Conservation (phyloP, 495 filamentous ascomycete species). For the Pseudomonodictys pantanalensis region DNA sequence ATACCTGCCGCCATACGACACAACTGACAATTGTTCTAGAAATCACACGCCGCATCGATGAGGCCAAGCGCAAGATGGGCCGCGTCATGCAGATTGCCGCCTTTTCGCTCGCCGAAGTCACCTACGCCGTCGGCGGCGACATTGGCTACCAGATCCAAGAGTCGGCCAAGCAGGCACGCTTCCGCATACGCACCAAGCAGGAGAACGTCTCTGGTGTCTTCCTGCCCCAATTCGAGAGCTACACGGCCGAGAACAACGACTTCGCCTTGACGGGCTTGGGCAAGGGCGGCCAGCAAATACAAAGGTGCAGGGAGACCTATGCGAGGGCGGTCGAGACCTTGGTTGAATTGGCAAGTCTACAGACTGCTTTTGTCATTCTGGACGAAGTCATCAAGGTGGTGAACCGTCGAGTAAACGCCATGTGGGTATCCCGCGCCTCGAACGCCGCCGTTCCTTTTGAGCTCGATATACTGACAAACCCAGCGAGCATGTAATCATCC, state of each 20-base stretch:
- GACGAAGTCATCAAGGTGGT: slow-evolving; percentile 99
- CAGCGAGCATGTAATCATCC: slow-evolving; percentile 95
- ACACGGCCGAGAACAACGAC: slow-evolving; percentile 81
- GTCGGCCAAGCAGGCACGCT: slow-evolving; percentile 85
- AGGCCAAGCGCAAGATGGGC: slow-evolving; percentile 99
- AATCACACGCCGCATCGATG: slow-evolving; percentile 95
- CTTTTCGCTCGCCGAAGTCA: slow-evolving; percentile 96
- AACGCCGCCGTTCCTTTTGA: slow-evolving; percentile 3
- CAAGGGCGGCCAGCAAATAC: slow-evolving; percentile 96
- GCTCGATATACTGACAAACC: neutral
- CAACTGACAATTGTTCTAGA: slow-evolving; percentile 51
- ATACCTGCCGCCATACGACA: neutral
- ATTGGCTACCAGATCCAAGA: slow-evolving; percentile 97
- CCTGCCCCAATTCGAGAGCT: slow-evolving; percentile 89
- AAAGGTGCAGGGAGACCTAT: slow-evolving; percentile 93
- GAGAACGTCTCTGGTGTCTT: slow-evolving; percentile 98
- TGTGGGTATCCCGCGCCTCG: slow-evolving; percentile 55
- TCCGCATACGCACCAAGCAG: slow-evolving; percentile 88
- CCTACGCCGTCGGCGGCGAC: slow-evolving; percentile 93
- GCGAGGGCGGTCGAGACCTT: slow-evolving; percentile 94
- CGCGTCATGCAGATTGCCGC: slow-evolving; percentile 98
- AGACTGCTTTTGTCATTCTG: slow-evolving; percentile 96
- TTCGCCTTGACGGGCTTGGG: slow-evolving; percentile 95
- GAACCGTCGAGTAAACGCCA: slow-evolving; percentile 96
- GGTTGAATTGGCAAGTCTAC: slow-evolving; percentile 92